A percentile compares a stretch with the other conserved stretches of the same genome.
These are phyloP conservation scores for Sclerotinia trifoliorum DNA, from an alignment of 2,329 filamentous ascomycete genomes.

Conservation along the genomic window DNA sequence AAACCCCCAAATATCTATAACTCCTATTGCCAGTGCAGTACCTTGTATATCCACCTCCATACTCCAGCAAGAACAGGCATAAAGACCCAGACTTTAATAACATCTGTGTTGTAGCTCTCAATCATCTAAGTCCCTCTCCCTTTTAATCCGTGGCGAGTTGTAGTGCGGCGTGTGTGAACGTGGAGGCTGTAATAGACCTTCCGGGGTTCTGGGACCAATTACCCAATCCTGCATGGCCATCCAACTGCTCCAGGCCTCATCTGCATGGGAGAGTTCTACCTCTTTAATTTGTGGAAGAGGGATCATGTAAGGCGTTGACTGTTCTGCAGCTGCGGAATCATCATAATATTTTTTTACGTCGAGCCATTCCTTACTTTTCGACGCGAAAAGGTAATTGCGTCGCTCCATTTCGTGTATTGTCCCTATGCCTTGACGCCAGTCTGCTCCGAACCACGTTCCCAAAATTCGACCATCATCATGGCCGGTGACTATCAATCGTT, in stretches of 20 bases:
- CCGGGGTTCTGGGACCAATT: constrained; percentile 64
- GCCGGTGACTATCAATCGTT: constrained; percentile 84
- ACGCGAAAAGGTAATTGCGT: constrained; percentile 91
- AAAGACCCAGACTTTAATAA: neutral
- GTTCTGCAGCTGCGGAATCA: constrained; percentile 60
- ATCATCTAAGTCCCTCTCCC: constrained; percentile 2
- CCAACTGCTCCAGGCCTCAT: constrained; percentile 91
- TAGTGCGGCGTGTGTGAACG: neutral
- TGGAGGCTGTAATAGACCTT: neutral
- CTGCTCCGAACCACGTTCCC: constrained; percentile 94
- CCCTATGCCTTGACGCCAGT: constrained; percentile 79
- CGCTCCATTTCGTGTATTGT: constrained; percentile 84
- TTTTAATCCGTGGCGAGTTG: constrained; percentile 14
- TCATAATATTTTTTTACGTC: constrained; percentile 90
- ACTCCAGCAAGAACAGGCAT: neutral
- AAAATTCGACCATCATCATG: constrained; percentile 86
- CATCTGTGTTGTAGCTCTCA: neutral
- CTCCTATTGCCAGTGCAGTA: neutral
- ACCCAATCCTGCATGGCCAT: constrained; percentile 98
- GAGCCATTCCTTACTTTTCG: constrained; percentile 88
- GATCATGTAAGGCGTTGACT: constrained; percentile 76
- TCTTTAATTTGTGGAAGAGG: constrained; percentile 76
- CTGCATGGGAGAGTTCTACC: constrained; percentile 77
- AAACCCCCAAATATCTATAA: neutral
- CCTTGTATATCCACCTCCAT: neutral